Conservation (phyloP, 2,329 filamentous ascomycete species). For the Aureobasidium mangrovei region DNA sequence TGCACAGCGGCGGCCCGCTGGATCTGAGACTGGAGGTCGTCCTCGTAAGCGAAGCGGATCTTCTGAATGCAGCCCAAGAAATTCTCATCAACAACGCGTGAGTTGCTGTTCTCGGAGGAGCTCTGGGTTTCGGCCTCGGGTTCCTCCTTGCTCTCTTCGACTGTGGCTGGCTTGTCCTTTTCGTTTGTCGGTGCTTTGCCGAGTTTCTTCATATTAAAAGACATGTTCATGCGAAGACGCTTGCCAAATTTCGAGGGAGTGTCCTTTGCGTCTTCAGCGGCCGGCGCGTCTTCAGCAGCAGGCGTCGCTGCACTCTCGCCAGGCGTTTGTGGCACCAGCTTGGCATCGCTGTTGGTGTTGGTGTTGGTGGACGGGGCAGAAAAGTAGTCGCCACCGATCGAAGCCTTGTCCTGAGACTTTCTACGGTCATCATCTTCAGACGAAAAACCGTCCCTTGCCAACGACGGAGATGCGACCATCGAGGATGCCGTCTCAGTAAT, state of each 20-base stretch:
- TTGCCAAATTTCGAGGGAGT: slow-evolving; percentile 54
- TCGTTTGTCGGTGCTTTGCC: slow-evolving; percentile 59
- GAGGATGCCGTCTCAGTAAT: slow-evolving; percentile 52
- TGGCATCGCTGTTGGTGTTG: slow-evolving; percentile 8
- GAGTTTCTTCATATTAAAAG: slow-evolving; percentile 72
- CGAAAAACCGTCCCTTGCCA: slow-evolving; percentile 28
- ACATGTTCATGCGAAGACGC: slow-evolving; percentile 65
- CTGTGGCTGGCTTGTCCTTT: slow-evolving; percentile 50
- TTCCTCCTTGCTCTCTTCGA: slow-evolving; percentile 61
- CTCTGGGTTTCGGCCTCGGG: slow-evolving; percentile 50
- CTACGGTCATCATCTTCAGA: slow-evolving; percentile 45
- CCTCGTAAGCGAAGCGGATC: slow-evolving; percentile 65
- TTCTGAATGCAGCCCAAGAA: slow-evolving; percentile 64
- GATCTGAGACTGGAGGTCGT: slow-evolving; percentile 46
- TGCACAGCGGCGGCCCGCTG: slow-evolving; percentile 24
- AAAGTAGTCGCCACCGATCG: slow-evolving; percentile 68
- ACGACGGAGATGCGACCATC: slow-evolving; percentile 28
- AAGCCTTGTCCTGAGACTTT: slow-evolving; percentile 41
- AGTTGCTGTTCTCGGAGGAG: slow-evolving; percentile 48
- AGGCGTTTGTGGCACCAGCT: slow-evolving; percentile 24
- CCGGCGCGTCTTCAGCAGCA: slow-evolving; percentile 22
- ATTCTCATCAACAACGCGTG: slow-evolving; percentile 67
- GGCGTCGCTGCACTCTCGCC: slow-evolving; percentile 30
- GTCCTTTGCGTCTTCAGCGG: slow-evolving; percentile 49
- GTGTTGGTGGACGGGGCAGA: slow-evolving; percentile 37